phyloP scores from a whole-genome alignment of 169 alveolate genomes.

The Eimeria nieschulzi region DNA sequence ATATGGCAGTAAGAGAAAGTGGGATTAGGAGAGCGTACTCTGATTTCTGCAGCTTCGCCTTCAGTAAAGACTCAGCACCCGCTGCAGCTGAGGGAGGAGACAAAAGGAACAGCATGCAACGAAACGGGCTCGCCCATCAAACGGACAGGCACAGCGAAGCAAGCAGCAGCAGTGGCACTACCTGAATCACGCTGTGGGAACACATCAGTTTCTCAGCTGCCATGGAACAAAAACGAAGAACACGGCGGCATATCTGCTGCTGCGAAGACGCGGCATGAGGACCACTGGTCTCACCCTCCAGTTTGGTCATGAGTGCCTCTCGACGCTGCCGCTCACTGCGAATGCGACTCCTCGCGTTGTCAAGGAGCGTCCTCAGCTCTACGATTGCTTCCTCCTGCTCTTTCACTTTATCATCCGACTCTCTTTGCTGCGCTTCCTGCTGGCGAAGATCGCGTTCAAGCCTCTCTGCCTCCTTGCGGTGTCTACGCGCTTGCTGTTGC shows the following conservation, averaged over 20 bases:
- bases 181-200: too few species aligned
- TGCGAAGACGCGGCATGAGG: too few species aligned
- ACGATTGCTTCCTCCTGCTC: constrained; percentile 52
- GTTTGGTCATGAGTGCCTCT: constrained; percentile 33
- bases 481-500: constrained; percentile 24
- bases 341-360: constrained; percentile 44
- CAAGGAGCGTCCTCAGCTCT: constrained; percentile 36
- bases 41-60: constrained; percentile 47
- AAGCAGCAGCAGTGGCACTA: too few species aligned
- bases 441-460: constrained; percentile 9
- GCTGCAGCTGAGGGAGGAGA: constrained; percentile 32
- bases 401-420: not conserved
- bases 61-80: constrained; percentile 14
- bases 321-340: constrained; percentile 55
- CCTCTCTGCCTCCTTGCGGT: constrained; percentile 37
- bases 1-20: not conserved
- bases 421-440: constrained; percentile 5
- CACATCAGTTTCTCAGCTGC: too few species aligned
- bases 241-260: too few species aligned
- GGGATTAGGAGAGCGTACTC: not conserved
- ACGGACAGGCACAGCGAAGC: not conserved
- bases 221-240: too few species aligned
- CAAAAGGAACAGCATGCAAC: not conserved
- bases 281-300: constrained; percentile 31
- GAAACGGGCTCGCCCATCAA: not conserved